Evolutionary conservation across 768 basidiomycete species (phyloP).

Genomic region (Kwoniella europaea): DNA sequence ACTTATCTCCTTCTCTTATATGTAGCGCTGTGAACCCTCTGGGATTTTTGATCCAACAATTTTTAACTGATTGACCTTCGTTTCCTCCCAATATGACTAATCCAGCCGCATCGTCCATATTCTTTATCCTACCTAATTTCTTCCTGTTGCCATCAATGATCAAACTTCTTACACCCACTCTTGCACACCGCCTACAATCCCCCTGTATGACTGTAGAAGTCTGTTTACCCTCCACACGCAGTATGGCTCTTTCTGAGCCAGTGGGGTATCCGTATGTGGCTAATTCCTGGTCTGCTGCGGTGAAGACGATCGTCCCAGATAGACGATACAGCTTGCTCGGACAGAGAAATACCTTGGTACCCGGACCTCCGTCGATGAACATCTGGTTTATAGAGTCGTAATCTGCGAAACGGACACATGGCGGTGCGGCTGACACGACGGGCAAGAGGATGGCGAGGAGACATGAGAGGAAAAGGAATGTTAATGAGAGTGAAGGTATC

Average conservation of each 20-base stretch:
- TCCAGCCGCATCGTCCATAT: slow-evolving; percentile 32
- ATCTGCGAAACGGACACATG: slow-evolving; percentile 53
- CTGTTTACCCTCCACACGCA: slow-evolving; percentile 52
- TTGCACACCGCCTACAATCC: slow-evolving; percentile 58
- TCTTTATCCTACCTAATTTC: slow-evolving; percentile 53
- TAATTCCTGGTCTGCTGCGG: slow-evolving; percentile 58
- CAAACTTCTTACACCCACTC: slow-evolving; percentile 50
- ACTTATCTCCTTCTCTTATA: slow-evolving; percentile 57
- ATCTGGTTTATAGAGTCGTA: slow-evolving; percentile 56
- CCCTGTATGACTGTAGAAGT: slow-evolving; percentile 56
- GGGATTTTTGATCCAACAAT: slow-evolving; percentile 53
- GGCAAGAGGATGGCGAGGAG: slow-evolving; percentile 22
- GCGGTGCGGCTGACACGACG: slow-evolving; percentile 24
- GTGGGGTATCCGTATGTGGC: slow-evolving; percentile 60
- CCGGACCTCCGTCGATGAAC: slow-evolving; percentile 57
- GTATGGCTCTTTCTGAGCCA: slow-evolving; percentile 56
- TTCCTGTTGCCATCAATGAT: slow-evolving; percentile 57
- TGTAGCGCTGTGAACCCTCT: slow-evolving; percentile 59
- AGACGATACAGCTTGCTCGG: slow-evolving; percentile 52
- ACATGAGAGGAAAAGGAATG: slow-evolving; percentile 17
- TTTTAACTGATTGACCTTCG: slow-evolving; percentile 52
- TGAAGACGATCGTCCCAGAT: slow-evolving; percentile 57
- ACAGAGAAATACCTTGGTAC: slow-evolving; percentile 57
- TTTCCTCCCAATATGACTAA: slow-evolving; percentile 57
- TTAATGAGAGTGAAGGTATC: background rate